A percentile compares a stretch with the other conserved stretches of the same genome.
Conservation (phyloP, 768 basidiomycete species). For the Hysterangium stoloniferum region DNA sequence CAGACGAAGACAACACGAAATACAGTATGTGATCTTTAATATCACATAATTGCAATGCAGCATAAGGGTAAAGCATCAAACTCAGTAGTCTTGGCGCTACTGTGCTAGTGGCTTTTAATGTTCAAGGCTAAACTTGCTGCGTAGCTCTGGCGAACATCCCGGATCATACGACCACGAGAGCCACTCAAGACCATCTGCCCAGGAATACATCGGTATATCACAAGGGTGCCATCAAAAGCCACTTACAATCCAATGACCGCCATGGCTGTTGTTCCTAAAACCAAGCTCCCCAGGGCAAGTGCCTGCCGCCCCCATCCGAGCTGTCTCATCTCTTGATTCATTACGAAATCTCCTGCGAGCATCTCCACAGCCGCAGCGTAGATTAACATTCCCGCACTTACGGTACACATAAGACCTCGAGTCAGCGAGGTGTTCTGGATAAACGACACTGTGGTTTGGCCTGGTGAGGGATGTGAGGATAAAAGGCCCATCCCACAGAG, state of each 20-base stretch:
- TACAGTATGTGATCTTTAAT: no score
- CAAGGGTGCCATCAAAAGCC: not conserved
- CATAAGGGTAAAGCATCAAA: no score
- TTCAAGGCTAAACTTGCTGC: no score
- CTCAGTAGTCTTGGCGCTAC: no score
- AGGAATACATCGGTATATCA: not conserved
- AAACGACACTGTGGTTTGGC: slow-evolving; percentile 21
- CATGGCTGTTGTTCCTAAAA: slow-evolving; percentile 59
- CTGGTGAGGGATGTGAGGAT: slow-evolving; percentile 17
- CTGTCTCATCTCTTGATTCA: slow-evolving; percentile 44
- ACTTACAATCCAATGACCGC: slow-evolving; percentile 37
- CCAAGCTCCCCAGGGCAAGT: slow-evolving; percentile 51
- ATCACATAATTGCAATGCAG: no score
- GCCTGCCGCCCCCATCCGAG: slow-evolving; percentile 30
- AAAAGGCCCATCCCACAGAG: slow-evolving; percentile 47
- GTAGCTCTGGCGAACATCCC: no score
- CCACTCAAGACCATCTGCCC: slow-evolving; percentile 7
- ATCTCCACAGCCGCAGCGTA: slow-evolving; percentile 83
- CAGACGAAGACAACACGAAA: no score
- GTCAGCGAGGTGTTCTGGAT: slow-evolving; percentile 42
- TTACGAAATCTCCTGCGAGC: slow-evolving; percentile 80
- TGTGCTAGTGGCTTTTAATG: no score
- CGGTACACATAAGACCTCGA: slow-evolving; percentile 73
- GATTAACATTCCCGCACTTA: slow-evolving; percentile 77
- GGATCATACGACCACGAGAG: not conserved